These are phyloP conservation scores for Leptographium procerum DNA, from an alignment of 2,329 filamentous ascomycete species.

Conservation along the genomic window DNA sequence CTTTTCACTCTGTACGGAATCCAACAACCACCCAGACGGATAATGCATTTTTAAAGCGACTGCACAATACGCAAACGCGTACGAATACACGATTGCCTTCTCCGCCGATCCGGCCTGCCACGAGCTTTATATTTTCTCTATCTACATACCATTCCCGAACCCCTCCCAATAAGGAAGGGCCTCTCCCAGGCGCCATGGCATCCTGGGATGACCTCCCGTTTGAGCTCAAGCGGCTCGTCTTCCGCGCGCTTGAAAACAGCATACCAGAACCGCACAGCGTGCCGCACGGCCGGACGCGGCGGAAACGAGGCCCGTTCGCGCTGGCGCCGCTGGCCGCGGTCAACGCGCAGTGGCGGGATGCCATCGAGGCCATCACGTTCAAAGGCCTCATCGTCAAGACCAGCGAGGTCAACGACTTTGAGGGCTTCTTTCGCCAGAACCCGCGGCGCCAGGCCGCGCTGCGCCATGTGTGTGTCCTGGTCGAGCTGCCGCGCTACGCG, in stretches of 20 bases:
- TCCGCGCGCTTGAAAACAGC: constrained; percentile 2
- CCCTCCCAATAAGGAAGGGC: too few relatives aligned
- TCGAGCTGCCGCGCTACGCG: constrained; percentile 15
- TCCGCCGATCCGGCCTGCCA: too few relatives aligned
- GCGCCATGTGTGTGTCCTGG: constrained; percentile 12
- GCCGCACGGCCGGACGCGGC: neutral
- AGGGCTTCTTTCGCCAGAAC: constrained; percentile 12
- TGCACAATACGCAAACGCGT: too few relatives aligned
- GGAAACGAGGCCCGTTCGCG: neutral
- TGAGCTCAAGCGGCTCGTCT: constrained; percentile 10
- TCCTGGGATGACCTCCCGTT: constrained; percentile 1
- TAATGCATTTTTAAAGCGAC: too few relatives aligned
- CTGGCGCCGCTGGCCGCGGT: constrained; percentile 14
- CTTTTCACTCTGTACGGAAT: too few relatives aligned
- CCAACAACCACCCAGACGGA: too few relatives aligned
- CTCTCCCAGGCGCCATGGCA: neutral
- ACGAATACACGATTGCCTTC: too few relatives aligned
- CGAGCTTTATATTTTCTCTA: too few relatives aligned
- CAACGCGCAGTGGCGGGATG: constrained; percentile 16
- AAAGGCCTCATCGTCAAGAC: constrained; percentile 12
- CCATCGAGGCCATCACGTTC: constrained; percentile 17
- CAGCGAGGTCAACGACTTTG: constrained; percentile 13
- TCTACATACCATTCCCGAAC: too few relatives aligned
- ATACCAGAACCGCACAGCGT: neutral
- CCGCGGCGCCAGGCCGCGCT: constrained; percentile 13